phyloP scores from a whole-genome alignment of 305 asterid genomes.

The Solanum hybrid region DNA sequence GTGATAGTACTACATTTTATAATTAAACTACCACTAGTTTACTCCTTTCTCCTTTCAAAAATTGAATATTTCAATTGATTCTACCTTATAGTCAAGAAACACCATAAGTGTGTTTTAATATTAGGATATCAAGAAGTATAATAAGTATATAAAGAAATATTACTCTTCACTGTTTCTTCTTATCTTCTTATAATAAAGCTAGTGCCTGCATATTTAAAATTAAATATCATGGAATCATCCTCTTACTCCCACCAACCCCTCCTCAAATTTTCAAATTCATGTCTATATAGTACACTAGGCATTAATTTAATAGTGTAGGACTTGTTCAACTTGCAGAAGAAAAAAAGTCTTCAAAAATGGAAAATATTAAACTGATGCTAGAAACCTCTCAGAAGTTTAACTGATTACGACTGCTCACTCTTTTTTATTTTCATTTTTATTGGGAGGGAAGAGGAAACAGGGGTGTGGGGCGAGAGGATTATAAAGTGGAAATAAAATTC shows the following conservation, averaged over 20 bases:
- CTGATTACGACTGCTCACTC: not conserved
- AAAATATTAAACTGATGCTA: not conserved
- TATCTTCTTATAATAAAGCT: not conserved
- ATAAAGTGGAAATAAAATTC: not conserved
- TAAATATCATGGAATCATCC: not conserved
- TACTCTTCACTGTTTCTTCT: not conserved
- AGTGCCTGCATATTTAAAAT: not conserved
- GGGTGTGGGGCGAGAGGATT: not conserved
- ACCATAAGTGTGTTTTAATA: not conserved
- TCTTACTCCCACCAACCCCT: not conserved
- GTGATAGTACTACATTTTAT: not conserved
- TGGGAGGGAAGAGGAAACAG: not conserved
- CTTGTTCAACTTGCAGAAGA: not conserved
- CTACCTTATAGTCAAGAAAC: not conserved
- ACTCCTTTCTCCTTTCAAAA: not conserved
- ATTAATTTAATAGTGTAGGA: not conserved
- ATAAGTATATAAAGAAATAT: not conserved
- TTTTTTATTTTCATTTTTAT: not conserved
- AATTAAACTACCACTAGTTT: not conserved
- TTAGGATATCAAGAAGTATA: not conserved
- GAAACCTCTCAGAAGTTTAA: not conserved
- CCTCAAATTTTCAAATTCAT: not conserved
- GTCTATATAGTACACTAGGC: not conserved
- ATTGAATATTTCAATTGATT: not conserved
- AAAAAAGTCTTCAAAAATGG: not conserved